Conservation (phyloP, 78 protist genomes). For the Protostelium mycophagum region DNA sequence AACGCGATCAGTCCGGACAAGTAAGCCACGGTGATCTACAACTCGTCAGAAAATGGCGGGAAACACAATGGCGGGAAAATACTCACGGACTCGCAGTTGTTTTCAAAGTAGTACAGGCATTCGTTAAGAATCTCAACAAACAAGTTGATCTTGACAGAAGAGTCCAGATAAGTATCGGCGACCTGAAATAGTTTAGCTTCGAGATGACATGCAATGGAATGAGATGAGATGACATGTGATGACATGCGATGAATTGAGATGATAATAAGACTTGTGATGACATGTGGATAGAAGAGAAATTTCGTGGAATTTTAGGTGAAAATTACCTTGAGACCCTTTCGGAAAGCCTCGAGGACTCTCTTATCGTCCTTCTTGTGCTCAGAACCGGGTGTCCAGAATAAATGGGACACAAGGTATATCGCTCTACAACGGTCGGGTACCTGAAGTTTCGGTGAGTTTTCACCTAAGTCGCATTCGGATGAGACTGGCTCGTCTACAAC, state of each 20-base stretch:
- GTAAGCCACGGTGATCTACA: neutral
- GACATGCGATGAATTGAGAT: no score
- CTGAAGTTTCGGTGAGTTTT: slow-evolving; percentile 50
- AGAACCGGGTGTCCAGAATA: slow-evolving; percentile 78
- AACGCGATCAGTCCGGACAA: slow-evolving; percentile 12
- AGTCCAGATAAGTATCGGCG: slow-evolving; percentile 60
- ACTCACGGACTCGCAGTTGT: slow-evolving; percentile 23
- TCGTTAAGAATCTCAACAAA: slow-evolving; percentile 86
- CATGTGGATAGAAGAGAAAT: no score
- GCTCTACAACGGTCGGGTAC: slow-evolving; percentile 87
- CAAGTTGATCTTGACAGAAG: slow-evolving; percentile 6
- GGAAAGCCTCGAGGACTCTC: slow-evolving; percentile 71
- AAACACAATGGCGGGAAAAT: no score
- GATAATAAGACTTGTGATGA: no score
- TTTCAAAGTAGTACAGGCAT: slow-evolving; percentile 74
- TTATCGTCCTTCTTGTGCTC: slow-evolving; percentile 21
- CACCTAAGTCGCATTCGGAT: neutral
- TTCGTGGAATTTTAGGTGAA: no score
- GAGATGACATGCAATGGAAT: no score
- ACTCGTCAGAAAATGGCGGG: no score
- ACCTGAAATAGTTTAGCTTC: no score
- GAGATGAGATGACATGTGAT: no score
- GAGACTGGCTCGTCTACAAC: no score
- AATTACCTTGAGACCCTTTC: slow-evolving; percentile 61
- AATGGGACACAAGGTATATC: slow-evolving; percentile 57